phyloP scores from a whole-genome alignment of 768 basidiomycete genomes.

The Tubosaeta sp. region DNA sequence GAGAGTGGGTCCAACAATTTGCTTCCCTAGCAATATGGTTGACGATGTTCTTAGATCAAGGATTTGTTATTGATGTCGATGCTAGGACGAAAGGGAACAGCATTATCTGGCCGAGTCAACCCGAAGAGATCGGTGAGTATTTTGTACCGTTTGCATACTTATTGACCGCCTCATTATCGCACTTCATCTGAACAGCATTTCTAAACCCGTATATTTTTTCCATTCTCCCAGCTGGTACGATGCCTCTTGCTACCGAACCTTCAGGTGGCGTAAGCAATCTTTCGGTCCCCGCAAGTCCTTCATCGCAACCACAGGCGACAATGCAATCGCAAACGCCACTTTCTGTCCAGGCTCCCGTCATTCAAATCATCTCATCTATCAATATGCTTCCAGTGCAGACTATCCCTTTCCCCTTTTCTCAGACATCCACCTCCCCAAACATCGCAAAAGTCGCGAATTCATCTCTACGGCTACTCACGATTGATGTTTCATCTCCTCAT shows the following conservation, averaged over 20 bases:
- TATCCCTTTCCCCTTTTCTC: conserved; percentile 59
- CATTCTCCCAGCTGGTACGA: conserved; percentile 64
- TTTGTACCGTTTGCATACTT: conserved; percentile 31
- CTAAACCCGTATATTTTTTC: conserved; percentile 77
- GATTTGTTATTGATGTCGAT: conserved; percentile 58
- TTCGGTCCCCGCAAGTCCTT: conserved; percentile 7
- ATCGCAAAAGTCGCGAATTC: conserved; percentile 32
- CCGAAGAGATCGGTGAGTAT: conserved; percentile 69
- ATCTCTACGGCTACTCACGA: conserved; percentile 56
- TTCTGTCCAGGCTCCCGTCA: conserved; percentile 51
- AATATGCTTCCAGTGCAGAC: conserved; percentile 60
- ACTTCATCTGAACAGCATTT: conserved; percentile 49
- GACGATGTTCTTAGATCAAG: conserved; percentile 48
- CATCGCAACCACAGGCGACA: conserved; percentile 16
- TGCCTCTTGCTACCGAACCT: conserved; percentile 32
- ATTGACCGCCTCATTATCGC: conserved; percentile 61
- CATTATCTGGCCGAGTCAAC: conserved; percentile 74
- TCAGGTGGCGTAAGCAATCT: conserved; percentile 16
- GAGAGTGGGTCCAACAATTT: conserved; percentile 57
- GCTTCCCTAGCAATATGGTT: not conserved
- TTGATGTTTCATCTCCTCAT: conserved; percentile 40
- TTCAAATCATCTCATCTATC: conserved; percentile 71
- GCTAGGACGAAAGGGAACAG: conserved; percentile 48
- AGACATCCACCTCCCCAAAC: conserved; percentile 18
- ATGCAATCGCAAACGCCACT: conserved; percentile 22